phyloP scores from a whole-genome alignment of 768 basidiomycete species.

The Suillus subluteus region DNA sequence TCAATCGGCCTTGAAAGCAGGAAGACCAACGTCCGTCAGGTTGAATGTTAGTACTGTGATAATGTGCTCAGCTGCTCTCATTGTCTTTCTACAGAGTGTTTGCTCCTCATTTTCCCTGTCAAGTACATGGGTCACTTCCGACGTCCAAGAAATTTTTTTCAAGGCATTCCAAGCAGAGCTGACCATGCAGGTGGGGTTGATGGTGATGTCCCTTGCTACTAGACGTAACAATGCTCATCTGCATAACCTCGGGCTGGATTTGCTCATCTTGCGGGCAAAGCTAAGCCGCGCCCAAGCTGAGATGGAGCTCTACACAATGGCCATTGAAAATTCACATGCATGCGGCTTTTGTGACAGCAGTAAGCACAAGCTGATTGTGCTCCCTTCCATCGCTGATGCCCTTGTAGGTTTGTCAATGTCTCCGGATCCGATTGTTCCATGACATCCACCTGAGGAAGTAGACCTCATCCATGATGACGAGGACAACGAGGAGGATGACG shows the following conservation, averaged over 20 bases:
- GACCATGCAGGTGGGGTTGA: neutral
- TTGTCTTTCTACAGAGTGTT: too few relatives aligned
- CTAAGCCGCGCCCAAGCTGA: neutral
- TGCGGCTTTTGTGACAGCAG: neutral
- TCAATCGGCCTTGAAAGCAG: too few relatives aligned
- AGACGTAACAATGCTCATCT: neutral
- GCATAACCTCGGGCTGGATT: neutral
- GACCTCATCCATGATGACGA: too few relatives aligned
- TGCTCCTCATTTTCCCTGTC: too few relatives aligned
- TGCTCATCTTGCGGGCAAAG: neutral
- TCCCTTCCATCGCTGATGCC: neutral
- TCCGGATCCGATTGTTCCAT: too few relatives aligned
- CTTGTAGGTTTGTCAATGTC: neutral
- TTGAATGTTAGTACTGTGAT: too few relatives aligned
- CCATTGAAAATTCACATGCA: neutral
- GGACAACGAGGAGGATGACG: too few relatives aligned
- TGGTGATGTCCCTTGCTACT: neutral
- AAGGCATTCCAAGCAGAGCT: neutral
- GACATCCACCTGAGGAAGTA: too few relatives aligned
- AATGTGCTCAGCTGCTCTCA: too few relatives aligned
- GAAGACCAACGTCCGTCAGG: too few relatives aligned
- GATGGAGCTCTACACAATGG: neutral
- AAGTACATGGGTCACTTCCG: too few relatives aligned
- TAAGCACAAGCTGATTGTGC: neutral
- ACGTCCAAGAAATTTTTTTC: neutral